Percentiles rank a stretch among this genome's conserved stretches.
Conservation (phyloP, 2,329 filamentous ascomycete species). For the Hypoxylon sp. region DNA sequence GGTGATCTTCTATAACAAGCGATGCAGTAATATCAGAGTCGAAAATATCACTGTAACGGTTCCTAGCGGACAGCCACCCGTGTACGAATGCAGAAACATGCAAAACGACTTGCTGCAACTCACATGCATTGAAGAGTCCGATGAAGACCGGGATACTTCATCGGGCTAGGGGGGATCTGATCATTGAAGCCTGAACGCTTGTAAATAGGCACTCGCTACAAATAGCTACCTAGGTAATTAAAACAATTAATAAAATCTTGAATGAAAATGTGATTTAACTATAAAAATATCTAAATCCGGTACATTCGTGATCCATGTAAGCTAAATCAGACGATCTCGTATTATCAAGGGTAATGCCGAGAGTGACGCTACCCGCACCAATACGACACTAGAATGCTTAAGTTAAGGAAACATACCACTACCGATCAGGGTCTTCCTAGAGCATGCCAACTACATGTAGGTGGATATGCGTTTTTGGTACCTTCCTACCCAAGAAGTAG, state of each 20-base stretch:
- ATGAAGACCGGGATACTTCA: conserved; percentile 33
- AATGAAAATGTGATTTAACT: neutral
- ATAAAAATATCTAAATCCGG: no score
- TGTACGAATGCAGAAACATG: conserved; percentile 45
- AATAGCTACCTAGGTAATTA: neutral
- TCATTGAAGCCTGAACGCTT: neutral
- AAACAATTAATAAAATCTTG: neutral
- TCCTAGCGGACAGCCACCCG: conserved; percentile 37
- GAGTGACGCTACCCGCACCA: conserved; percentile 28
- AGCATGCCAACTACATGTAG: conserved; percentile 19
- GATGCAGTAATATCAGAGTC: conserved; percentile 41
- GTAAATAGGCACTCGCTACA: neutral
- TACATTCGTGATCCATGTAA: no score
- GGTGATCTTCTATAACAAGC: conserved; percentile 9
- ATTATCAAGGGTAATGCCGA: conserved; percentile 6
- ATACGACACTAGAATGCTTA: conserved; percentile 25
- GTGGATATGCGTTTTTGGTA: neutral
- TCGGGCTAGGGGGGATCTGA: conserved; percentile 19
- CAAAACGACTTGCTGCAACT: conserved; percentile 38
- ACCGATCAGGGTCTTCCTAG: conserved; percentile 23
- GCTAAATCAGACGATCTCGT: neutral
- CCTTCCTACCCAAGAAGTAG: conserved; percentile 7
- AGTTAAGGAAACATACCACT: conserved; percentile 10
- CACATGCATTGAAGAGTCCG: conserved; percentile 32
- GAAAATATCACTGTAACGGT: conserved; percentile 42